Conservation (phyloP, 2,329 filamentous ascomycete species). For the Neodidymelliopsis sp. region DNA sequence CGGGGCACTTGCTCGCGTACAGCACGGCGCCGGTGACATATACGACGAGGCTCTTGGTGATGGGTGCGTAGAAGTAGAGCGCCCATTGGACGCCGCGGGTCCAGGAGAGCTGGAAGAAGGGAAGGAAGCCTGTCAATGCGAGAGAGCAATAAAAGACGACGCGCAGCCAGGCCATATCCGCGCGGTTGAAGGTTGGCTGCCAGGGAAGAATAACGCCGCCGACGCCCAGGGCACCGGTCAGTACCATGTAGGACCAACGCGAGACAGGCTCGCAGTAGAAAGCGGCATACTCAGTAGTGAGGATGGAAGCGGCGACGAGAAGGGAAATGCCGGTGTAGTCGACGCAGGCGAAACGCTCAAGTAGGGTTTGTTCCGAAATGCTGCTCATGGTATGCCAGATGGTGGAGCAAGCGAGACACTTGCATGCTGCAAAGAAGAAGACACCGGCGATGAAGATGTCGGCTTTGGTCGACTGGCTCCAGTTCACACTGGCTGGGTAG, state of each 20-base stretch:
- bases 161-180: slow-evolving; percentile 90
- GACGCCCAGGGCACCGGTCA: slow-evolving; percentile 81
- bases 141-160: slow-evolving; percentile 92
- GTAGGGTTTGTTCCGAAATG: slow-evolving; percentile 85
- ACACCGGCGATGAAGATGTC: slow-evolving; percentile 91
- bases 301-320: slow-evolving; percentile 92
- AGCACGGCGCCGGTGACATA: slow-evolving; percentile 85
- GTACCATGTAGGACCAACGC: slow-evolving; percentile 83
- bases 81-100: slow-evolving; percentile 82
- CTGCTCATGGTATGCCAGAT: slow-evolving; percentile 99
- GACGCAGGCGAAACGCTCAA: slow-evolving; percentile 96
- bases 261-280: slow-evolving; percentile 96
- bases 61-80: slow-evolving; percentile 86
- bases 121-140: slow-evolving; percentile 86
- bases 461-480: slow-evolving; percentile 82
- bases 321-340: slow-evolving; percentile 98
- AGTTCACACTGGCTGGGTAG: slow-evolving; percentile 88
- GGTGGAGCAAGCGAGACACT: slow-evolving; percentile 92
- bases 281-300: slow-evolving; percentile 97
- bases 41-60: slow-evolving; percentile 84
- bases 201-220: slow-evolving; percentile 92
- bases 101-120: slow-evolving; percentile 81
- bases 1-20: slow-evolving; percentile 91
- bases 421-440: slow-evolving; percentile 95
- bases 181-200: slow-evolving; percentile 92